Conservation (phyloP, 805 yeast species). For the Sugiyamaella valdiviana region DNA sequence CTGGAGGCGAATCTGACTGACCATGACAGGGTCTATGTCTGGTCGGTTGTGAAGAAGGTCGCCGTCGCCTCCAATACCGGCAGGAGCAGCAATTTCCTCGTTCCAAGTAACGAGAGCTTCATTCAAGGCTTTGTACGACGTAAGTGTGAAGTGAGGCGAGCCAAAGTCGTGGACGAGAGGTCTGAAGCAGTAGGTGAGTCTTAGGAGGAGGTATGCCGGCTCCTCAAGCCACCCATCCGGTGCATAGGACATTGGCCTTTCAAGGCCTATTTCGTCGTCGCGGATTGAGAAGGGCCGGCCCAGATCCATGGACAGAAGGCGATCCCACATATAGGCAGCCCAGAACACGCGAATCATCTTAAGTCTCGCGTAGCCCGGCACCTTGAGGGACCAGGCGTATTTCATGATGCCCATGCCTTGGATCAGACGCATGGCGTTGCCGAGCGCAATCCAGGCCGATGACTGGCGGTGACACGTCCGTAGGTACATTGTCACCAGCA, state of each 20-base stretch:
- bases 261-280: slow-evolving; percentile 34
- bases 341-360: slow-evolving; percentile 51
- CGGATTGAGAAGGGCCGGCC: slow-evolving; percentile 40
- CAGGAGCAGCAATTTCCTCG: slow-evolving; percentile 17
- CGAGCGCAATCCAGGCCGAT: slow-evolving; percentile 38
- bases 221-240: slow-evolving; percentile 46
- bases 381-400: slow-evolving; percentile 17
- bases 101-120: slow-evolving; percentile 17
- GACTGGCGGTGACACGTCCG: slow-evolving; percentile 42
- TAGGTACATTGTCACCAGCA: slow-evolving; percentile 40
- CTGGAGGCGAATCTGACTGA: slow-evolving; percentile 19
- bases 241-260: slow-evolving; percentile 18
- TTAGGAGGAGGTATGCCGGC: slow-evolving; percentile 22
- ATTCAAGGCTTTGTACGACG: slow-evolving; percentile 4
- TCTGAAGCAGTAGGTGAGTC: slow-evolving; percentile 12
- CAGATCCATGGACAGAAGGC: slow-evolving; percentile 46
- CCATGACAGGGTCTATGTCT: slow-evolving; percentile 17
- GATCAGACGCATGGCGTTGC: slow-evolving; percentile 39
- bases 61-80: slow-evolving; percentile 25
- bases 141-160: slow-evolving; percentile 8
- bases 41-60: slow-evolving; percentile 19
- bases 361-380: slow-evolving; percentile 33
- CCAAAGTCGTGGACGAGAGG: slow-evolving; percentile 16
- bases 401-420: slow-evolving; percentile 41
- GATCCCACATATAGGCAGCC: slow-evolving; percentile 49